Percentiles rank a stretch among this genome's conserved stretches.
Conservation (phyloP, 306 rosid genomes). For the Sicyos baderoa region DNA sequence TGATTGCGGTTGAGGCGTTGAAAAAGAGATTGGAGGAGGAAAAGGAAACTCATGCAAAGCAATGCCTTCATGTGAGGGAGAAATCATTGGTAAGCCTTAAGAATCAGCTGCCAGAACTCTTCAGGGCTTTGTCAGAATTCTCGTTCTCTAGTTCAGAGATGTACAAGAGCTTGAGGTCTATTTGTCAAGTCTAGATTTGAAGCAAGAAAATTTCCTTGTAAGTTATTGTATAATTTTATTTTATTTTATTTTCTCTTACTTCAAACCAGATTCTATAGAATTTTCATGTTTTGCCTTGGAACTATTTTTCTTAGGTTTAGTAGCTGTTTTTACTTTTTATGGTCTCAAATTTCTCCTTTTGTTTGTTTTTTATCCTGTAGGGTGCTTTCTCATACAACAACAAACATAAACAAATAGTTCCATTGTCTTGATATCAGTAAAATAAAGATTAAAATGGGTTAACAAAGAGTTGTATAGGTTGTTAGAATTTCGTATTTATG, state of each 20-base stretch:
- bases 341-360: neutral
- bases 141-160: conserved; percentile 53
- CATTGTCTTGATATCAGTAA: neutral
- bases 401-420: too few species aligned
- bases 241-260: neutral
- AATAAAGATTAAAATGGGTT: neutral
- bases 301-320: neutral
- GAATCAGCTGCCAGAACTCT: conserved; percentile 73
- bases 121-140: conserved; percentile 52
- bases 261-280: neutral
- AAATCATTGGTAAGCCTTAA: conserved; percentile 60
- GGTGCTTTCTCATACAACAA: neutral
- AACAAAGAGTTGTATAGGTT: too few species aligned
- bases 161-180: conserved; percentile 47
- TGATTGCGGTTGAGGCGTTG: conserved; percentile 41
- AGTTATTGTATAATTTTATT: conserved; percentile 14
- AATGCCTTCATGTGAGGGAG: conserved; percentile 70
- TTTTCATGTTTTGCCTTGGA: neutral
- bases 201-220: conserved; percentile 14
- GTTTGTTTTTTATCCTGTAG: neutral
- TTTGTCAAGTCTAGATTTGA: conserved; percentile 30
- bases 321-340: neutral
- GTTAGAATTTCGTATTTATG: neutral
- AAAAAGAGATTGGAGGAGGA: conserved; percentile 63
- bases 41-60: conserved; percentile 46